Evolutionary conservation across 2,329 filamentous ascomycete genomes (phyloP).

Genomic region (Fusarium equiseti): DNA sequence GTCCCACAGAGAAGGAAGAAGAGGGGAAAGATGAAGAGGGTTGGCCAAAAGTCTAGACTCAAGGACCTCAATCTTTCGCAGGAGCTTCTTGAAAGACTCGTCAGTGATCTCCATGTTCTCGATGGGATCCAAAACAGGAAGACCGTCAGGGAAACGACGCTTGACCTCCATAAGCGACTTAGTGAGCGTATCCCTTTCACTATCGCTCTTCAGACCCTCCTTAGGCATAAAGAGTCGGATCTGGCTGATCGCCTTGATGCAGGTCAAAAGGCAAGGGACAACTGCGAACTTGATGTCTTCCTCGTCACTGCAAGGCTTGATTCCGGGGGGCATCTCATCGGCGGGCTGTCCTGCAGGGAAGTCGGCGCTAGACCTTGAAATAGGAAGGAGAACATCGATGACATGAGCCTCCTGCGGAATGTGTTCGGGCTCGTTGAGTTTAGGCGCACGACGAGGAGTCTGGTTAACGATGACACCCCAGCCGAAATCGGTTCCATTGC

Average conservation of each 20-base stretch:
- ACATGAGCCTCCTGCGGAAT: slow-evolving; percentile 82
- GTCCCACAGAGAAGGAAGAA: slow-evolving; percentile 85
- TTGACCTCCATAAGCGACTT: slow-evolving; percentile 82
- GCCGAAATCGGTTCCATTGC: slow-evolving; percentile 76
- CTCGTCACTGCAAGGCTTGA: slow-evolving; percentile 56
- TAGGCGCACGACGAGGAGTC: slow-evolving; percentile 72
- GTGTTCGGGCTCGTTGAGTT: slow-evolving; percentile 75
- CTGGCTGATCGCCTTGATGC: slow-evolving; percentile 86
- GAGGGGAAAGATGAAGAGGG: slow-evolving; percentile 89
- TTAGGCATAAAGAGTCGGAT: slow-evolving; percentile 85
- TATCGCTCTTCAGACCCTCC: slow-evolving; percentile 72
- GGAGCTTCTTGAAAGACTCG: slow-evolving; percentile 90
- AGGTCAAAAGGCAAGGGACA: slow-evolving; percentile 87
- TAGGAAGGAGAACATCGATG: slow-evolving; percentile 81
- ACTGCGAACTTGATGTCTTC: slow-evolving; percentile 49
- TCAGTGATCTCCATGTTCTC: slow-evolving; percentile 97
- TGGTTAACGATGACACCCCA: slow-evolving; percentile 92
- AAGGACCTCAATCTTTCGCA: slow-evolving; percentile 96
- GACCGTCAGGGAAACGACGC: slow-evolving; percentile 89
- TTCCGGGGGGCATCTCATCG: slow-evolving; percentile 70
- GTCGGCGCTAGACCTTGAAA: slow-evolving; percentile 64
- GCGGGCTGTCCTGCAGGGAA: slow-evolving; percentile 54
- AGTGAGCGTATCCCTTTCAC: slow-evolving; percentile 75
- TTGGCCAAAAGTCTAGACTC: slow-evolving; percentile 91
- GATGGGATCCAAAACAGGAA: slow-evolving; percentile 90